Evolutionary conservation across 805 yeast genomes (phyloP), one percentile per base, ranked within the genome.

Genomic region (Blastobotrys terrestris): DNA sequence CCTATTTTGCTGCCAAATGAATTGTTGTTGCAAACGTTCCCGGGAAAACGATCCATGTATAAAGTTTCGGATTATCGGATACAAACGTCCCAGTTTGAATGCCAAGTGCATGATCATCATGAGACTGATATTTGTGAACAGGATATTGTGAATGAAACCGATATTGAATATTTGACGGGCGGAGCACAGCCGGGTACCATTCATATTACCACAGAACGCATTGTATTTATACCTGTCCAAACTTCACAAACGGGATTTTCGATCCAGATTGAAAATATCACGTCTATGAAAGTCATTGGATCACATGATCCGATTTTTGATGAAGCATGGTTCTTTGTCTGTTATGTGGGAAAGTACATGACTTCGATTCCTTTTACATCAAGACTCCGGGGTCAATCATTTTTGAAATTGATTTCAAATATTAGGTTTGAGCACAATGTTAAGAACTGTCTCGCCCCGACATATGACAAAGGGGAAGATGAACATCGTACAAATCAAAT

Each of bases 361-460:
- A 55, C 60, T 45, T 53, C 67, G 0, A 56, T 65, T 15, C 65
- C 66, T n/a, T 65, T 64, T 49, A 55, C 67, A 8, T 52, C 62
- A 1, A 52, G 55, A 22, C 47, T 50, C 15, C 58, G 64, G 6
- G 59, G 66, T 14, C 50, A 58, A 15, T 56, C 63, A 26, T 63
- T 65, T 46, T 53, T 63, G 35, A 58, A 61, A 40, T 55, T 63
- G 41, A 58, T 64, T 40, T 55, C 67, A 39, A 66, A 64, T 52
- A 57, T 66, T 21, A 62, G 66, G 22, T 64, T 66, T 44, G 69
- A 66, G 53, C 66, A 65, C 52, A 56, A 56, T 52, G 63, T 66
- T 20, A 58, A 66, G n/a, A 59, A 59, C 31, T 58, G 60, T 39
- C 55, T 65, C 43, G 66, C 68, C 11, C 69, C 69, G 2, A 60